A percentile compares a stretch with the other conserved stretches of the same genome.
These are phyloP conservation scores for Fraxinus greggii DNA, from an alignment of 305 asterid genomes.

Conservation along the genomic window DNA sequence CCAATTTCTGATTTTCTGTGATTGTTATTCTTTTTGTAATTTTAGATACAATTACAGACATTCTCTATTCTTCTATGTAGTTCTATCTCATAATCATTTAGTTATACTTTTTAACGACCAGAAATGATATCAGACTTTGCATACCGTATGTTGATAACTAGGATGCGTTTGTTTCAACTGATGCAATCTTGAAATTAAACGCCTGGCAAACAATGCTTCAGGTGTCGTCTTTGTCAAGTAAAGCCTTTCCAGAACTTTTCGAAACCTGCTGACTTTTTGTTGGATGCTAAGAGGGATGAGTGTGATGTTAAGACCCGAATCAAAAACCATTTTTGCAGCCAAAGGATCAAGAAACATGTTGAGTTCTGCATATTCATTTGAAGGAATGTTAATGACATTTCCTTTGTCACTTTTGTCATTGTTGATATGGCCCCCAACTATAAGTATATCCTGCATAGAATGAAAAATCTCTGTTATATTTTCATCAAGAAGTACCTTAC, in stretches of 20 bases:
- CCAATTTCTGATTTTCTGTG: background rate
- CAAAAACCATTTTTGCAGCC: constrained; percentile 65
- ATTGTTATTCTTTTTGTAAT: background rate
- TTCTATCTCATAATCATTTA: background rate
- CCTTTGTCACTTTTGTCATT: constrained; percentile 42
- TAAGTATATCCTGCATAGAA: constrained; percentile 53
- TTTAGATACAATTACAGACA: background rate
- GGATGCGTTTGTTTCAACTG: constrained; percentile 39
- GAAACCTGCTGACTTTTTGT: constrained; percentile 46
- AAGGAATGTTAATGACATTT: constrained; percentile 59
- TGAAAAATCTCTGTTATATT: background rate
- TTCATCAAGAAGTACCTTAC: background rate
- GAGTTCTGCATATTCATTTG: constrained; percentile 62
- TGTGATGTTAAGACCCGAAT: constrained; percentile 55
- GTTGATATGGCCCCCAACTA: constrained; percentile 73
- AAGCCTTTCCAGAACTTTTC: constrained; percentile 29
- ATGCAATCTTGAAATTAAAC: constrained; percentile 52
- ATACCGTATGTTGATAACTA: constrained; percentile 70
- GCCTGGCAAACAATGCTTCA: constrained; percentile 47
- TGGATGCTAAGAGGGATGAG: constrained; percentile 66
- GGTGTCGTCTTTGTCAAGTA: constrained; percentile 51
- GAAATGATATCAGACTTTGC: background rate
- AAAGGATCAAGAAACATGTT: constrained; percentile 85
- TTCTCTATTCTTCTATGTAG: background rate
- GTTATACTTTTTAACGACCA: background rate